phyloP scores from a whole-genome alignment of 352 stramenopile genomes.

The Elongisporangium anandrum region DNA sequence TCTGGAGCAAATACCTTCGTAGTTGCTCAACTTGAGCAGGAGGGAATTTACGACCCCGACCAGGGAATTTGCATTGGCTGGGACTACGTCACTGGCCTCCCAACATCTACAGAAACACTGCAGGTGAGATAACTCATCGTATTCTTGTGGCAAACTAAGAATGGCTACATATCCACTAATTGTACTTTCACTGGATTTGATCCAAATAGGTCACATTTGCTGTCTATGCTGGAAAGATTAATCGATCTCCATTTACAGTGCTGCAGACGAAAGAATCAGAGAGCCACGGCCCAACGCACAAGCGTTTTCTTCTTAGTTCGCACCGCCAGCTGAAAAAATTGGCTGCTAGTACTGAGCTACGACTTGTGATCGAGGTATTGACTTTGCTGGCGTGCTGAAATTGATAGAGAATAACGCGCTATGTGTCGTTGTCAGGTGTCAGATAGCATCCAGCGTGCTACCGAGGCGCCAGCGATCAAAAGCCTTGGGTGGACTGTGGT shows the following conservation, averaged over 20 bases:
- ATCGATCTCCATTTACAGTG: constrained; percentile 39
- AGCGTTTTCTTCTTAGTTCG: constrained; percentile 26
- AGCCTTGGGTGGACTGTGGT: constrained; percentile 41
- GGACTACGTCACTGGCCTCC: constrained; percentile 35
- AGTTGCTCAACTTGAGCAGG: constrained; percentile 3
- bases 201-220: constrained; percentile 37
- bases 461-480: constrained; percentile 6
- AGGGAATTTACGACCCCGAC: constrained; percentile 21
- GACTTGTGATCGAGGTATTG: constrained; percentile 37
- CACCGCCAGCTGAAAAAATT: constrained; percentile 29
- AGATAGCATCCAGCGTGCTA: constrained; percentile 5
- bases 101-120: constrained; percentile 13
- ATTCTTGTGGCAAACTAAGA: background rate
- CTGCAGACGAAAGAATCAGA: constrained; percentile 26
- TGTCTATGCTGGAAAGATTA: constrained; percentile 31
- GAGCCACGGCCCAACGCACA: constrained; percentile 13
- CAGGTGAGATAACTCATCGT: constrained; percentile 24
- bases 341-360: constrained; percentile 16
- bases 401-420: background rate
- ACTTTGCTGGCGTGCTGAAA: background rate
- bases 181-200: background rate
- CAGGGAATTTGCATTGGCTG: constrained; percentile 39
- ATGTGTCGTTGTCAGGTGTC: constrained; percentile 16
- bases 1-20: background rate
- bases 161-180: background rate